Base-by-base conservation (phyloP, 208 protist genomes). In the Trypanosoma scelopori region DNA sequence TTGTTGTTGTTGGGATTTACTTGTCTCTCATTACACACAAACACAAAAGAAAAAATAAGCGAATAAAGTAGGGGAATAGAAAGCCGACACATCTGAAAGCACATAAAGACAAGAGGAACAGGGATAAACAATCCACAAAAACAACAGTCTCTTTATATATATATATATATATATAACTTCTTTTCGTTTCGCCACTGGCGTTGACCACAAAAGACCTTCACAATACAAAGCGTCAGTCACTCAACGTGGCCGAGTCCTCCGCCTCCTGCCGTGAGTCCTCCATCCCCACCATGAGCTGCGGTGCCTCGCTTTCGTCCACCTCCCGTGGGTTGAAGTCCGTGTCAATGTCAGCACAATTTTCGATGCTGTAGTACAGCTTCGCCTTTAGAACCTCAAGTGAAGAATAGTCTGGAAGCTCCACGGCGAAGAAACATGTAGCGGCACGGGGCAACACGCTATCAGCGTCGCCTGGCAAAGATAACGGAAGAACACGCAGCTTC, bases 341-440 rank as follows among this genome's bases (percentile, higher is more conserved):
- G 78, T 98, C 97, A 65, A 99, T 98, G 60, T 94, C 91, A 6
- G 76, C 76, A 61, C 97, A 99, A 78, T 98, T 95, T 57, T 93
- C 84, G 55, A 98, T 98, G 63, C 95, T 96, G 82, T 98, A 98
- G 60, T 92, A 93, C 25, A 99, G 83, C 70, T 97, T 97, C 42
- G 75, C 71, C 74, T 92, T 93, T 84, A 98, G 89, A 23, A 97
- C 83, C n/a, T 97, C 92, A 16, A 97, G 67, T 0, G 81, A 87
- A 61, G 86, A 94, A 78, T 99, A 99, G 65, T 97, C 82, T 7
- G 97, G 97, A 37, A 99, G 71, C 66, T 98, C 91, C 27, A 99
- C 35, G 16, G 90, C 82, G 65, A 98, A 98, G 79, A 98, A 98
- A 85, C 97, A 99, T 62, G 97, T 99, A 23, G 95, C 87, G 18